These are phyloP conservation scores for Selaginella tamariscina DNA, from an alignment of 75 land plant species.

Conservation along the genomic window DNA sequence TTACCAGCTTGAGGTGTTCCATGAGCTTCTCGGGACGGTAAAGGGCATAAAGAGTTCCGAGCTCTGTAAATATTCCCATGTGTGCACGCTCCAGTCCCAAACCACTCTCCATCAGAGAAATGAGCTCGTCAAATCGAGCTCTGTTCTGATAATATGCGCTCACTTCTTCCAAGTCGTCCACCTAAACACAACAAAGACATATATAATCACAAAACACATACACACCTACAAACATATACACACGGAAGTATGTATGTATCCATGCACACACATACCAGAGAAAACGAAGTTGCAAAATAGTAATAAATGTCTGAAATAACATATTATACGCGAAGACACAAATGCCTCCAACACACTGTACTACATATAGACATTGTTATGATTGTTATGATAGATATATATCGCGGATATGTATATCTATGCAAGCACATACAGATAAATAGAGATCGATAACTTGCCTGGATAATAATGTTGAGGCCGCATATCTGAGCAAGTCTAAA, in stretches of 20 bases:
- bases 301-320: too few relatives aligned
- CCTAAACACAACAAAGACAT: slow-evolving; percentile 33
- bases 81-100: slow-evolving; percentile 94
- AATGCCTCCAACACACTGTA: too few relatives aligned
- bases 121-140: slow-evolving; percentile 89
- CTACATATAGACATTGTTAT: too few relatives aligned
- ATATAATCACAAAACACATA: neutral
- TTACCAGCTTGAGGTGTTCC: slow-evolving; percentile 96
- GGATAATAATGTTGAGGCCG: slow-evolving; percentile 87
- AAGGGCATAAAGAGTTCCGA: slow-evolving; percentile 86
- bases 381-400: too few relatives aligned
- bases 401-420: too few relatives aligned
- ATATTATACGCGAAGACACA: too few relatives aligned
- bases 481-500: slow-evolving; percentile 95
- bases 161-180: slow-evolving; percentile 96
- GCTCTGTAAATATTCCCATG: slow-evolving; percentile 97
- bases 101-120: slow-evolving; percentile 95
- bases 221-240: too few relatives aligned
- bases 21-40: slow-evolving; percentile 92
- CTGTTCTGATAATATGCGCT: slow-evolving; percentile 94
- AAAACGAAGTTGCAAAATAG: too few relatives aligned
- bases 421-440: neutral
- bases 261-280: too few relatives aligned
- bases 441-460: slow-evolving; percentile 34
- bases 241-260: too few relatives aligned